A percentile compares a stretch with the other conserved stretches of the same genome.
Conservation (phyloP, 2,329 filamentous ascomycete genomes). For the Ophiocordyceps robertsii region DNA sequence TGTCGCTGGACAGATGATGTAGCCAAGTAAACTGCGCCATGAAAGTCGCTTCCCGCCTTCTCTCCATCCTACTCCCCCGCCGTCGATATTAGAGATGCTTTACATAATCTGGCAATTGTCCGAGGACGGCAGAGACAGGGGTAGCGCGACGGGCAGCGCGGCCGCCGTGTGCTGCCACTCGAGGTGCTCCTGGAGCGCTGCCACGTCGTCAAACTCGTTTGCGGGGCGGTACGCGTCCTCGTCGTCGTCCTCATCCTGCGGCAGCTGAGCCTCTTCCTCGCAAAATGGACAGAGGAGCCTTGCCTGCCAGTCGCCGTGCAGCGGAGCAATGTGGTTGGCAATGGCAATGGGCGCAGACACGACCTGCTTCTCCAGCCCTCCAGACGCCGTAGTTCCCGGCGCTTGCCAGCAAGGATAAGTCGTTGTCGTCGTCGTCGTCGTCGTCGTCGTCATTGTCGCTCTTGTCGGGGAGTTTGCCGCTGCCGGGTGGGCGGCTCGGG, state of each 20-base stretch:
- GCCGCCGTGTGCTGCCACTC: slow-evolving; percentile 40
- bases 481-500: slow-evolving; percentile 11
- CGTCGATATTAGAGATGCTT: background rate
- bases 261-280: slow-evolving; percentile 34
- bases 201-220: slow-evolving; percentile 36
- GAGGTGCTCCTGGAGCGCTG: slow-evolving; percentile 38
- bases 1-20: no score
- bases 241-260: slow-evolving; percentile 32
- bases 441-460: slow-evolving; percentile 10
- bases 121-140: slow-evolving; percentile 9
- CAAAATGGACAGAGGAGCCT: slow-evolving; percentile 41
- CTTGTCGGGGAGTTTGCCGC: slow-evolving; percentile 7
- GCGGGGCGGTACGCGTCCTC: slow-evolving; percentile 34
- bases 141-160: background rate
- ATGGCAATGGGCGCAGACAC: slow-evolving; percentile 44
- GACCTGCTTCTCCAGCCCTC: slow-evolving; percentile 31
- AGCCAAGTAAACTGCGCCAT: no score
- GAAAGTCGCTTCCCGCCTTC: no score
- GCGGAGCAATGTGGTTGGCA: slow-evolving; percentile 41
- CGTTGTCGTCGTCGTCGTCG: slow-evolving; percentile 5
- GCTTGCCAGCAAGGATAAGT: slow-evolving; percentile 37
- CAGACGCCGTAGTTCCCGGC: slow-evolving; percentile 25
- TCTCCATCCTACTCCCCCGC: no score
- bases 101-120: slow-evolving; percentile 34
- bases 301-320: slow-evolving; percentile 36